Evolutionary conservation across 1,284 basidiomycete genomes (phyloP).

Genomic region (Prillingera fragicola): DNA sequence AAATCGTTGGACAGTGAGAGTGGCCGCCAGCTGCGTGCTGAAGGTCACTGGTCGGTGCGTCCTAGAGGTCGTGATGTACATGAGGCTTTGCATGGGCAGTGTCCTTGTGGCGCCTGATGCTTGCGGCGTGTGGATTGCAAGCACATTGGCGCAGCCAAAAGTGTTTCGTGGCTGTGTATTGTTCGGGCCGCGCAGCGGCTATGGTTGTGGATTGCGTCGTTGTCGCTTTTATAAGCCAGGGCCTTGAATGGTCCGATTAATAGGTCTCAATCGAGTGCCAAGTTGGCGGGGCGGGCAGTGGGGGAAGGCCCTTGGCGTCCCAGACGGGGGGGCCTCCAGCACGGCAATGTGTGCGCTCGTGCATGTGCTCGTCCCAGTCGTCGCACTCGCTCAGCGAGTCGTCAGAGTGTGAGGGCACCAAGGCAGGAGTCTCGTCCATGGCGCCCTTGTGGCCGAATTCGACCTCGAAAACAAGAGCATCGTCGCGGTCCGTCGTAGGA

Average conservation of each 20-base stretch:
- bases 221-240: conserved; percentile 1
- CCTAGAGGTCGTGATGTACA: no score
- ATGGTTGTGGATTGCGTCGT: no score
- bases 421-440: conserved; percentile 6
- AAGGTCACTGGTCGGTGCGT: no score
- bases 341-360: no score
- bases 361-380: conserved; percentile 9
- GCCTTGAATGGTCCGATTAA: not conserved
- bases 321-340: not conserved
- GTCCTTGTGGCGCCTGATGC: no score
- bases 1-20: no score
- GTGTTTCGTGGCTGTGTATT: not conserved
- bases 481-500: conserved; percentile 7
- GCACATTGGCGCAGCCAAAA: no score
- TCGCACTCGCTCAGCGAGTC: conserved; percentile 12
- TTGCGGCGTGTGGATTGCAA: no score
- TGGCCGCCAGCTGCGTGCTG: no score
- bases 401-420: conserved; percentile 8
- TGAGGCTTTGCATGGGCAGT: no score
- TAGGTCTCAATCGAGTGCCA: conserved; percentile 6
- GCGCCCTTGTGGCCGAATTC: not conserved
- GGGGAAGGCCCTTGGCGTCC: not conserved
- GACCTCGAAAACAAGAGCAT: conserved; percentile 3
- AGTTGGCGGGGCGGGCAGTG: conserved; percentile 1
- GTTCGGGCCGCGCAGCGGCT: not conserved